These are phyloP conservation scores for Kodamaea nitidulidarum DNA, from an alignment of 805 yeast species.

Conservation along the genomic window DNA sequence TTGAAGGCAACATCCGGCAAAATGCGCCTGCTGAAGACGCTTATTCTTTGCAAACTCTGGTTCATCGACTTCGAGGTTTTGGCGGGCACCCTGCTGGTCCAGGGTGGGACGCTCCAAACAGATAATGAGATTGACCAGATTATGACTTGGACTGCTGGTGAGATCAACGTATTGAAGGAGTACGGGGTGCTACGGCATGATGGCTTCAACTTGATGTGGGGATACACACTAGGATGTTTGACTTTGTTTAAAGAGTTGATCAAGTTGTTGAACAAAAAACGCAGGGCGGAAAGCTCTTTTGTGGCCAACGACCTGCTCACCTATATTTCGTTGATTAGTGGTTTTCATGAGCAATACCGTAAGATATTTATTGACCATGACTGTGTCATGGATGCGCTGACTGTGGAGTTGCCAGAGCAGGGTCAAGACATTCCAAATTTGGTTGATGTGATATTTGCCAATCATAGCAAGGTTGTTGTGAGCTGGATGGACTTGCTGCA, in stretches of 20 bases:
- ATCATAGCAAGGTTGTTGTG: conserved; percentile 17
- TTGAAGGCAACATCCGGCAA: conserved; percentile 43
- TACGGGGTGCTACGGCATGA: conserved; percentile 40
- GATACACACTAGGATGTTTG: conserved; percentile 42
- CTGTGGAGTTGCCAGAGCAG: conserved; percentile 18
- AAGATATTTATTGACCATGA: conserved; percentile 26
- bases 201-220: conserved; percentile 49
- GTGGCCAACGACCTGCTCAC: conserved; percentile 19
- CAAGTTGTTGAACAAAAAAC: conserved; percentile 27
- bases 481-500: conserved; percentile 57
- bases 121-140: conserved; percentile 43
- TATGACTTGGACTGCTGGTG: conserved; percentile 24
- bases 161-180: conserved; percentile 33
- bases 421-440: conserved; percentile 22
- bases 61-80: conserved; percentile 51
- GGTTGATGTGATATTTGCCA: conserved; percentile 11
- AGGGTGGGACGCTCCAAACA: conserved; percentile 52
- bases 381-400: conserved; percentile 24
- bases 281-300: conserved; percentile 15
- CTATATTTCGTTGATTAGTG: conserved; percentile 24
- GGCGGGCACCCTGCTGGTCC: conserved; percentile 50
- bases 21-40: conserved; percentile 32
- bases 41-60: conserved; percentile 57
- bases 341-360: conserved; percentile 27
- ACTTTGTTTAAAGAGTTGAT: conserved; percentile 37